Conservation (phyloP, 305 asterid genomes). For the Nicotiana rustica region DNA sequence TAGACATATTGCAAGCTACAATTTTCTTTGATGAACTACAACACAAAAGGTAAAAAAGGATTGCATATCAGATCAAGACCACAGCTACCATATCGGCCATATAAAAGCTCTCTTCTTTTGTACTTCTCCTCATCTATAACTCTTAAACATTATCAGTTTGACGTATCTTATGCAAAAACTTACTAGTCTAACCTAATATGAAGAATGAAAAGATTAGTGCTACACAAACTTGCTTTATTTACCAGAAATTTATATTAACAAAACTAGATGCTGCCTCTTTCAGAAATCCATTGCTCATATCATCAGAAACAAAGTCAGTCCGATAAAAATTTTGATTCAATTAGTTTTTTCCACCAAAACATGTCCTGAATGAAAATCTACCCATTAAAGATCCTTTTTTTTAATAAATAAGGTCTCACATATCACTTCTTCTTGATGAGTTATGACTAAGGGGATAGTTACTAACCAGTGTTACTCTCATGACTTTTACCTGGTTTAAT, state of each 20-base stretch:
- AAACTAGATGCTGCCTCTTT: background rate
- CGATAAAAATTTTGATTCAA: background rate
- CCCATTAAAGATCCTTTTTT: background rate
- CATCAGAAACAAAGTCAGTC: background rate
- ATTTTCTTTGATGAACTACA: background rate
- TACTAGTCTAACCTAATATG: background rate
- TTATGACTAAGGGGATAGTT: background rate
- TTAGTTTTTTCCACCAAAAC: background rate
- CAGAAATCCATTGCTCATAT: background rate
- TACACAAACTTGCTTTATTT: slow-evolving; percentile 1
- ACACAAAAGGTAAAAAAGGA: background rate
- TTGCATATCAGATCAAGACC: background rate
- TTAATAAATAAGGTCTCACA: background rate
- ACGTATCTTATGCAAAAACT: background rate
- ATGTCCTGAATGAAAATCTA: background rate
- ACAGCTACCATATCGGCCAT: background rate
- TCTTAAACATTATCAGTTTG: background rate
- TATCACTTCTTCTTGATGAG: background rate
- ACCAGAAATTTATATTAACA: background rate
- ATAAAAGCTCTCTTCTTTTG: background rate
- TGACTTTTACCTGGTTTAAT: background rate
- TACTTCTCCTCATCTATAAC: background rate
- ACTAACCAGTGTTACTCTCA: background rate
- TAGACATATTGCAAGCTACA: background rate
- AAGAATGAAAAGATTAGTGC: background rate